A percentile compares a stretch with the other conserved stretches of the same genome.
Evolutionary conservation across 441 rosid genomes (phyloP).

Genomic region (Euphorbia corollata): DNA sequence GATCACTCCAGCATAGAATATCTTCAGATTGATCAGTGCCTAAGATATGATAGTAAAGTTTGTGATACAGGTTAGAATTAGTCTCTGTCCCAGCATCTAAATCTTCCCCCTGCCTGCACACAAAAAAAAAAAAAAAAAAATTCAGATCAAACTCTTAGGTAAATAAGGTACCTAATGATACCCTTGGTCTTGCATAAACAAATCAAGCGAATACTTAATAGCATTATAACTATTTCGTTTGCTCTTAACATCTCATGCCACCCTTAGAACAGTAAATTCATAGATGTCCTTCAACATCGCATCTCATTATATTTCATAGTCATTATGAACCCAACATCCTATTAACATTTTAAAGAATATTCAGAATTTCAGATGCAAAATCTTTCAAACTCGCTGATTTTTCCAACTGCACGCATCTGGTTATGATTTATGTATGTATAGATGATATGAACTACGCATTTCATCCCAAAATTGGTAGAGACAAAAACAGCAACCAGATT

Average conservation of each 20-base stretch:
- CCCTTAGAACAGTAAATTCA: background rate
- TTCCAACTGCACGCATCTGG: background rate
- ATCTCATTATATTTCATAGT: background rate
- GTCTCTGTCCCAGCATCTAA: constrained; percentile 96
- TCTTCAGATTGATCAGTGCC: constrained; percentile 85
- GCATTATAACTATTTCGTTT: background rate
- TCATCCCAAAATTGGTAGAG: background rate
- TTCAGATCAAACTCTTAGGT: background rate
- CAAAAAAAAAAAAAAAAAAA: constrained; percentile 18
- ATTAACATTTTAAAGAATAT: background rate
- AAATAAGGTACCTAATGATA: background rate
- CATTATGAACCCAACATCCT: background rate
- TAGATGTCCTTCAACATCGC: background rate
- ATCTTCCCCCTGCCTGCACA: constrained; percentile 62
- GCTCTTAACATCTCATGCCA: background rate
- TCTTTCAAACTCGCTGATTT: background rate
- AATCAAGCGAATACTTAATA: background rate
- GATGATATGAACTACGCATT: background rate
- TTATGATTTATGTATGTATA: background rate
- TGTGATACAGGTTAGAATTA: constrained; percentile 61
- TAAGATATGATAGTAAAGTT: constrained; percentile 70
- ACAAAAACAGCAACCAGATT: no score
- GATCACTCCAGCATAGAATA: constrained; percentile 85
- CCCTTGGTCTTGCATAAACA: background rate
- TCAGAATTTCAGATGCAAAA: background rate